Base-by-base conservation (phyloP, 2,329 filamentous ascomycete species). In the Sphaerulina populicola region DNA sequence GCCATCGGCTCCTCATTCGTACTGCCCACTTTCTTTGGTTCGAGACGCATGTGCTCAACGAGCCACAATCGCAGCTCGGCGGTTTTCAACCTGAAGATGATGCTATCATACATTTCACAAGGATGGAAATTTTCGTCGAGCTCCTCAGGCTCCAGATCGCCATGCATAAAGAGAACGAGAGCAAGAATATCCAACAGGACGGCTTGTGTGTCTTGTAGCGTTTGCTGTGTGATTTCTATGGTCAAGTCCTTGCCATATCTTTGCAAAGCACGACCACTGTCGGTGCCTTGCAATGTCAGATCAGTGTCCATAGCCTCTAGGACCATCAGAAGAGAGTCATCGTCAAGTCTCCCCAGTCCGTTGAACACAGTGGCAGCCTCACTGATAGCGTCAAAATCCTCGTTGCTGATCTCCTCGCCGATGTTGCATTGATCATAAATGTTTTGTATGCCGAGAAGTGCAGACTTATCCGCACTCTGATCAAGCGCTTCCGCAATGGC, bases 161-260 rank as follows among this genome's bases (percentile, higher is more conserved):
- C 83, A 66, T 93, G 85, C 76, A 97, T 85, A 67, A 96, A 89
- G 8, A 93, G 78, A 12, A 94, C 75, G 6, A 98, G 76, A 2
- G 93, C 77, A 2, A 97, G 73, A 52, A 97, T 79, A 63, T 91
- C 88, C 56, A 94, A 81, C 45, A 94, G 81, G 7, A 93, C 74
- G 53, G 80, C 80, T 70, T 82, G 83, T 53, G 86, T 84, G 30
- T 87, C 70, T 45, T 85, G 77, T 6, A 93, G 78, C 10, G 80
- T 84, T 64, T 97, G 89, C 63, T 91, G 85, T 0, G 86, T 81
- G 6, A 88, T 84, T 55, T 82, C 83, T 9, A 94, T 79, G 11
- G 89, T 74, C 1, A 89, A 71, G 59, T 81, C 86, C 37, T 82
- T 79, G 14, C 91, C 91, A 64, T 91, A 89, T 39, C 83, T 78